Evolutionary conservation across 805 yeast genomes (phyloP).

Genomic region (Candida endomychidarum): DNA sequence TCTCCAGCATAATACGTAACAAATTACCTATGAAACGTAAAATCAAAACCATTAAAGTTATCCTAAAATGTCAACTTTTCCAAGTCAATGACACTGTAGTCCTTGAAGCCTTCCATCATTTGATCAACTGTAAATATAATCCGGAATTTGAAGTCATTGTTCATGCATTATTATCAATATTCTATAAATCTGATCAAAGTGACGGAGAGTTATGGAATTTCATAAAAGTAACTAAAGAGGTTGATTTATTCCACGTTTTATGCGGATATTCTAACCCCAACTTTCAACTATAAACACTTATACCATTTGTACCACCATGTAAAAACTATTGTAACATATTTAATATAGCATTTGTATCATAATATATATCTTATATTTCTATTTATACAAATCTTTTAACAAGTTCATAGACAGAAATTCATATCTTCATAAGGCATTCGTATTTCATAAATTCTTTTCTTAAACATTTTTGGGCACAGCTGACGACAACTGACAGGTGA

Average conservation of each 20-base stretch:
- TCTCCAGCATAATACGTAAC: slow-evolving; percentile 1
- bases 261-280: slow-evolving; percentile 12
- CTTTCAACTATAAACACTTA: slow-evolving; percentile 6
- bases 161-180: slow-evolving; percentile 2
- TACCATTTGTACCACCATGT: too few relatives aligned
- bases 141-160: slow-evolving; percentile 9
- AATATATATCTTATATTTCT: too few relatives aligned
- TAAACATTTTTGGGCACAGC: too few relatives aligned
- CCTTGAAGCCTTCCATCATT: slow-evolving; percentile 4
- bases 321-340: too few relatives aligned
- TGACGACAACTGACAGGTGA: too few relatives aligned
- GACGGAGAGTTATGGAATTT: slow-evolving; percentile 11
- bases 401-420: neutral
- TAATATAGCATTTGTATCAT: too few relatives aligned
- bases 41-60: slow-evolving; percentile 5
- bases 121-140: slow-evolving; percentile 2
- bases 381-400: too few relatives aligned
- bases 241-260: slow-evolving; percentile 9
- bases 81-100: slow-evolving; percentile 1
- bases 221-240: slow-evolving; percentile 6
- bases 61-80: slow-evolving; percentile 6
- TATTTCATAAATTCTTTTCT: too few relatives aligned
- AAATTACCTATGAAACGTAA: slow-evolving; percentile 4
- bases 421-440: slow-evolving; percentile 1
- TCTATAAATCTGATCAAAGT: slow-evolving; percentile 7